Conservation (phyloP, 495 filamentous ascomycete species). For the Podospora sp. region DNA sequence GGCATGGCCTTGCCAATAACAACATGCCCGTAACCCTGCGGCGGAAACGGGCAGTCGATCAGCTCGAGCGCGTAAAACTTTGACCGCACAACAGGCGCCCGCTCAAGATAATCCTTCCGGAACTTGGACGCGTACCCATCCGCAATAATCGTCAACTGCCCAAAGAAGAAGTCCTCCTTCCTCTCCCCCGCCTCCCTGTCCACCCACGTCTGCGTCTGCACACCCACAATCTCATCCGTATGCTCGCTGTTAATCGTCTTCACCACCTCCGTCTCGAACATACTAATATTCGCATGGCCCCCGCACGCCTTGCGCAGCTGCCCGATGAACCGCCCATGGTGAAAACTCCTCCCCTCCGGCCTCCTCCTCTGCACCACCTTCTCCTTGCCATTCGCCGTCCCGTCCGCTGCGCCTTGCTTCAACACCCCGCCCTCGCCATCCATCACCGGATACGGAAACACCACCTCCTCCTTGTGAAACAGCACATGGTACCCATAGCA, state of each 20-base stretch:
- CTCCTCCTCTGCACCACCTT: conserved; percentile 20
- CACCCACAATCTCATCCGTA: conserved; percentile 69
- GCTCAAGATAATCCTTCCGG: conserved; percentile 75
- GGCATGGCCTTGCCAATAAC: conserved; percentile 78
- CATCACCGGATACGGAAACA: conserved; percentile 71
- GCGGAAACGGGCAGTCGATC: conserved; percentile 78
- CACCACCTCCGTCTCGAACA: conserved; percentile 72
- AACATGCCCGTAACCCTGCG: conserved; percentile 79
- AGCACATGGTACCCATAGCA: conserved; percentile 86
- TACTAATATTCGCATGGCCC: conserved; percentile 67
- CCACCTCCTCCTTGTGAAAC: conserved; percentile 77
- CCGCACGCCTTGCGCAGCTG: conserved; percentile 70
- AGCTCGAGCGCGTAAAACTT: conserved; percentile 94
- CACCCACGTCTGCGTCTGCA: conserved; percentile 60
- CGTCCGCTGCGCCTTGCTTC: conserved; percentile 3
- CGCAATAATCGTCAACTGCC: conserved; percentile 79
- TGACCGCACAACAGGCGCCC: conserved; percentile 67
- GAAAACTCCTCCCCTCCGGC: conserved; percentile 73
- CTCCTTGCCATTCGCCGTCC: conserved; percentile 20
- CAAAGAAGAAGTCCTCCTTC: conserved; percentile 75
- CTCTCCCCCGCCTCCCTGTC: conserved; percentile 56
- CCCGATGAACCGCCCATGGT: conserved; percentile 83
- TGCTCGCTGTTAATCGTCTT: conserved; percentile 61
- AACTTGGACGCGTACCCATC: conserved; percentile 96
- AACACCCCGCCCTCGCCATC: conserved; percentile 31